Conservation (phyloP, 2,329 filamentous ascomycete genomes). For the Talaromyces albobiverticillius region DNA sequence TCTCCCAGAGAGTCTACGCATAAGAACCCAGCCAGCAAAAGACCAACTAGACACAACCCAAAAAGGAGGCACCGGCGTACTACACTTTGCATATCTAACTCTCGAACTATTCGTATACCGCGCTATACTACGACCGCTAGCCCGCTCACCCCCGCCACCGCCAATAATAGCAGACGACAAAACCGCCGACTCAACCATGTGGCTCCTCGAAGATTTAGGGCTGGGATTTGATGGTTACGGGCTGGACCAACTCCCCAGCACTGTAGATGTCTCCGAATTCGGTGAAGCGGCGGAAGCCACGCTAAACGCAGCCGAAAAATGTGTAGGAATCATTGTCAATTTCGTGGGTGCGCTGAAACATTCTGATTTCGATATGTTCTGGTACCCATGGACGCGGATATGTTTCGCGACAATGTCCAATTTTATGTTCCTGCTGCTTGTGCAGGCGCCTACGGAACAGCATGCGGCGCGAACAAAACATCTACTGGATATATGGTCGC, state of each 20-base stretch:
- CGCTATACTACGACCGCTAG: conserved; percentile 24
- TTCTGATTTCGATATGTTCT: conserved; percentile 8
- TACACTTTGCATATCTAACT: conserved; percentile 36
- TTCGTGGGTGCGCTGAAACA: conserved; percentile 8
- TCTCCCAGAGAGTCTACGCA: conserved; percentile 27
- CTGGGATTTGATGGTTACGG: conserved; percentile 9
- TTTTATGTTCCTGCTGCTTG: conserved; percentile 6
- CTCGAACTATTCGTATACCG: conserved; percentile 35
- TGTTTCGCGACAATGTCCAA: conserved; percentile 12
- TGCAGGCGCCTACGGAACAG: conserved; percentile 7
- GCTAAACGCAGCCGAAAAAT: conserved; percentile 12
- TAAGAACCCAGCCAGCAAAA: conserved; percentile 22
- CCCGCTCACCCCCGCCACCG: conserved; percentile 14
- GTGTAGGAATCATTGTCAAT: conserved; percentile 12
- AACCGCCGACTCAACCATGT: background rate
- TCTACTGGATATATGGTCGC: conserved; percentile 7
- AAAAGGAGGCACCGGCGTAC: conserved; percentile 6
- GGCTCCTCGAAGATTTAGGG: conserved; percentile 13
- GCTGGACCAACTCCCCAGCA: conserved; percentile 5
- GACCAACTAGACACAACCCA: background rate
- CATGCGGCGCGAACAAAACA: conserved; percentile 11
- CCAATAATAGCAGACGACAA: conserved; percentile 11
- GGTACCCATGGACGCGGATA: conserved; percentile 13
- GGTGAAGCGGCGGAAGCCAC: conserved; percentile 13
- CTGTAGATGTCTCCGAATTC: conserved; percentile 8